Evolutionary conservation across 768 basidiomycete species (phyloP).

Genomic region (Imleria badia): DNA sequence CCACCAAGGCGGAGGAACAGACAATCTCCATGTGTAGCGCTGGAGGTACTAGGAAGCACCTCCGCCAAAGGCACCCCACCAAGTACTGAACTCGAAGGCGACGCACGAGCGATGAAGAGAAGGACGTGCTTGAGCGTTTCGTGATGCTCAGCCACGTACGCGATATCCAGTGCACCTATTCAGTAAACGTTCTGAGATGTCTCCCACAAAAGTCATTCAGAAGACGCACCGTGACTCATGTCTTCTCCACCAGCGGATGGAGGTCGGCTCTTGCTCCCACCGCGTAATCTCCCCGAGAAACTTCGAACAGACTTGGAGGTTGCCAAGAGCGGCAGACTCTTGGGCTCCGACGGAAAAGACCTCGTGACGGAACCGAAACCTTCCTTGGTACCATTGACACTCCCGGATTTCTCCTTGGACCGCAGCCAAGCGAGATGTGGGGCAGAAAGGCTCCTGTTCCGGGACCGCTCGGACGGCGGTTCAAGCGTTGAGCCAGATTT

Average conservation of each 20-base stretch:
- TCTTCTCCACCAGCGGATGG: conserved; percentile 11
- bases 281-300: conserved; percentile 23
- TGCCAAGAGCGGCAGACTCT: not conserved
- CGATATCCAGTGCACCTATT: conserved; percentile 38
- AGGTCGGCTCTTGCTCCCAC: conserved; percentile 23
- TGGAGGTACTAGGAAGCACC: conserved; percentile 49
- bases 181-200: not conserved
- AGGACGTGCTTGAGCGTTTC: conserved; percentile 81
- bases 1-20: conserved; percentile 63
- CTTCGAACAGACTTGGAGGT: conserved; percentile 15
- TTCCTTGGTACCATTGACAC: conserved; percentile 9
- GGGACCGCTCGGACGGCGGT: conserved; percentile 27
- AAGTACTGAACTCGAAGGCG: conserved; percentile 26
- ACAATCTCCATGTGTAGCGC: conserved; percentile 46
- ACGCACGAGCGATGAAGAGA: conserved; percentile 56
- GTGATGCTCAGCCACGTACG: conserved; percentile 75
- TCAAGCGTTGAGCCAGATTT: conserved; percentile 8
- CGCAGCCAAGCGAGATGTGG: conserved; percentile 60
- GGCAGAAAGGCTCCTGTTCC: conserved; percentile 56
- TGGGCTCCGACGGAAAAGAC: conserved; percentile 21
- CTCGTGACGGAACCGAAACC: not conserved
- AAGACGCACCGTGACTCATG: conserved; percentile 18
- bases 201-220: not conserved
- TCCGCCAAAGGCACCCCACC: conserved; percentile 57
- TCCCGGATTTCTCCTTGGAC: conserved; percentile 28